Percentiles rank a stretch among this genome's conserved stretches.
Evolutionary conservation across 2,329 filamentous ascomycete species (phyloP).

Genomic region (Hypoxylon sp.): DNA sequence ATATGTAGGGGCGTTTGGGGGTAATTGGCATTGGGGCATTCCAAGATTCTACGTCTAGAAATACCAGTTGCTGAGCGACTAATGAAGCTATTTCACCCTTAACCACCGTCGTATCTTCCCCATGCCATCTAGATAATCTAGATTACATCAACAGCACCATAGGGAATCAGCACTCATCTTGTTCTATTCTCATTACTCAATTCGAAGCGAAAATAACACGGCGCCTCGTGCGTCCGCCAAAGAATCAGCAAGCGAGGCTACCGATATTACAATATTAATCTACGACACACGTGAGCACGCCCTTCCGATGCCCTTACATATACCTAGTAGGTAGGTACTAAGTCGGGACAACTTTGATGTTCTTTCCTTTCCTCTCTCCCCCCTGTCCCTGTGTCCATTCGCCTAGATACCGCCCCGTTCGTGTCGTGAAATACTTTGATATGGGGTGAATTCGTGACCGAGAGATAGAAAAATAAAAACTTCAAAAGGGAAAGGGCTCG

Average conservation of each 20-base stretch:
- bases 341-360: slow-evolving; percentile 13
- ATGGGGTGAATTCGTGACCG: slow-evolving; percentile 24
- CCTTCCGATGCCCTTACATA: slow-evolving; percentile 4
- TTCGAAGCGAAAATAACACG: slow-evolving; percentile 17
- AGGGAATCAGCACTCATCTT: background rate
- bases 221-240: background rate
- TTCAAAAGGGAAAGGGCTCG: background rate
- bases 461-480: slow-evolving; percentile 19
- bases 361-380: background rate
- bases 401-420: slow-evolving; percentile 20
- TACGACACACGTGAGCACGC: slow-evolving; percentile 9
- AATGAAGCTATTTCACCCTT: background rate
- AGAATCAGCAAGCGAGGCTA: background rate
- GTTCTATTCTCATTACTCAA: slow-evolving; percentile 13
- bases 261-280: slow-evolving; percentile 32
- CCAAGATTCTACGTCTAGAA: background rate
- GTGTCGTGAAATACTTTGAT: slow-evolving; percentile 21
- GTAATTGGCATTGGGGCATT: background rate
- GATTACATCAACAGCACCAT: background rate
- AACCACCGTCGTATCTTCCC: background rate
- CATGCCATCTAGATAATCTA: background rate
- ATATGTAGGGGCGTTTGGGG: slow-evolving; percentile 1
- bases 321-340: too few relatives aligned
- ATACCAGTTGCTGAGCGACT: background rate
- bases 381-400: background rate